Base-by-base conservation (phyloP, 208 protist species). In the Vickermania ingenoplastis region DNA sequence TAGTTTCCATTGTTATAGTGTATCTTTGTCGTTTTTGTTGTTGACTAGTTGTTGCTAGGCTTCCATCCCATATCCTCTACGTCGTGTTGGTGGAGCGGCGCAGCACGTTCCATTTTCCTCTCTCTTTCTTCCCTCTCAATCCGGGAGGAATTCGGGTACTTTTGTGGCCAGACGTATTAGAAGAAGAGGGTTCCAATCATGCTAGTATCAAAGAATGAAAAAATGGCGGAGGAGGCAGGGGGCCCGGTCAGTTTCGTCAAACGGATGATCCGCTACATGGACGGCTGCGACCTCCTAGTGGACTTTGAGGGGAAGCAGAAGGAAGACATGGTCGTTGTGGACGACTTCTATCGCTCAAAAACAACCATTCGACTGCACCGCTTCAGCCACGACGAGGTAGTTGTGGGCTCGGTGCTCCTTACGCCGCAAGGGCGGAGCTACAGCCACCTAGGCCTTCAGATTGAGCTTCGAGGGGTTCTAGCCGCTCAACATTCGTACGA, bases 201-300 rank as follows among this genome's bases (percentile, higher is more conserved):
- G 21, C 21, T n/a, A 2, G 91, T 94, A 84, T 63, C 91, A 1
- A 67, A 66, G 23, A 65, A 63, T 11, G 67, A 83, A 59, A 49
- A 30, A 3, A 73, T 70, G 2, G 70, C 82, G 1, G 83, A 89
- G 61, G 83, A 86, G 77, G 67, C 79, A 55, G 56, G 64, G 45
- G 57, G 55, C 22, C 73, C 75, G 36, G 11, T 45, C 36, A n/a
- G 11, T 52, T 84, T 95, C 53, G 83, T 92, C 26, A 61, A 68
- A 14, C 75, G 79, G 25, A 31, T 95, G 21, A 29, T 88, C 31
- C 78, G 79, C 31, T 73, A 73, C 49, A 78, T 95, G 23, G 86
- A 89, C 55, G 83, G 81, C 36, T 95, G 89, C 61, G 70, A 88
- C 41, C 45, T 95, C 11, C 45, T 59, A 17, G 57, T 95, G 22